Evolutionary conservation across 495 filamentous ascomycete species (phyloP), one percentile per base, ranked within the genome.

Genomic region (Hamigera avellanea): DNA sequence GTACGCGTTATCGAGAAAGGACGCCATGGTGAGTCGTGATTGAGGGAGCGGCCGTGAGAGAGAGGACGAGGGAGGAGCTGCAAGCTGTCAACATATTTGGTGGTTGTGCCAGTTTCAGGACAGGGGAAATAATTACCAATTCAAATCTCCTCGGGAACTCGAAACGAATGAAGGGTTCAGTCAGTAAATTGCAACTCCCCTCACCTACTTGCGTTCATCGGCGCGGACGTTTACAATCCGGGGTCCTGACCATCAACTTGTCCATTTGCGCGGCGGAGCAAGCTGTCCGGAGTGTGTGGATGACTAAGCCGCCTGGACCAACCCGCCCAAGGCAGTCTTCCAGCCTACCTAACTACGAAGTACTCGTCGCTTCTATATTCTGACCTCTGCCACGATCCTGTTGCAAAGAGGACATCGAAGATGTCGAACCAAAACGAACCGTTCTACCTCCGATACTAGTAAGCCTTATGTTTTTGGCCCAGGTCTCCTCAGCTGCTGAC

Each of bases 371-470:
- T 5, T 9, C 21, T 9, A 23, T 23, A 4, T 23, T 23, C 21
- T 23, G 4, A 9, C 21, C 21, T 23, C 21, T 44, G 42, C 33
- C 34, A 27, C 40, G 32, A 42, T 23, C 33, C 43, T 21, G 36
- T 15, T 21, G 37, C 21, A 19, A 30, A 17, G 7, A 39, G 29
- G 23, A 38, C 27, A 6, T 9, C 28, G 33, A 55, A 42, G 16
- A 69, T 76, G 72, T 64, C 75, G 42, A 57, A 58, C 29, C 56
- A 62, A 50, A 70, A 66, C 54, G 91, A 98, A 44, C 77, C 80
- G 10, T 99, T 99, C 59, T 99, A 99, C 55, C 62, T 99, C 36
- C 79, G 91, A 48, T 99, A 99, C 70, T 98, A 98, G 87, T 93
- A 81, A 61, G 60, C 38, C 43, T 54, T 26, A 41, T 14, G 35